These are phyloP conservation scores for Lipomyces spencermartinsiae DNA, from an alignment of 805 yeast genomes.

Conservation along the genomic window DNA sequence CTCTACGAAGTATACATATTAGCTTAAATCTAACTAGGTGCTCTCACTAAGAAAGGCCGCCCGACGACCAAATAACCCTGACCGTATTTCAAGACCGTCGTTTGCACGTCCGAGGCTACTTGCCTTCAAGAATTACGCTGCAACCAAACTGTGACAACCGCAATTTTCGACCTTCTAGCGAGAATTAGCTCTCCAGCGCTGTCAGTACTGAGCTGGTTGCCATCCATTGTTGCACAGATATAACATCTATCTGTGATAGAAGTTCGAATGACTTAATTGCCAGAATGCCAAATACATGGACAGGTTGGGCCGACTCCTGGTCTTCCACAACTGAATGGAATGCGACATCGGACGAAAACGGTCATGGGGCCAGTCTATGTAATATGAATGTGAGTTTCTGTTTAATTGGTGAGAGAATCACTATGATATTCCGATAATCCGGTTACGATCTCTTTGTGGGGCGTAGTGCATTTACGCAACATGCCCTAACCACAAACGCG, in stretches of 20 bases:
- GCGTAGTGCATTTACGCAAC: no score
- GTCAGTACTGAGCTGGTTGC: not conserved
- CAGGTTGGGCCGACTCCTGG: not conserved
- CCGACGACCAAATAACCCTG: not conserved
- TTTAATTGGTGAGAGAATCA: not conserved
- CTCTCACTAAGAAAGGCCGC: not conserved
- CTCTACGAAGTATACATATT: not conserved
- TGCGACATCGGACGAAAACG: not conserved
- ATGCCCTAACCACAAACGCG: not conserved
- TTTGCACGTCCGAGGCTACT: no score
- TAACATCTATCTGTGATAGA: not conserved
- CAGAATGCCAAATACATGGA: not conserved
- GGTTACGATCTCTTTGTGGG: no score
- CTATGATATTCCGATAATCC: not conserved
- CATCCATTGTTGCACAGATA: not conserved
- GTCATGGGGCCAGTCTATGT: conserved; percentile 8
- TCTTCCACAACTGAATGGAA: not conserved
- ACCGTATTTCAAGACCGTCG: no score
- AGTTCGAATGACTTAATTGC: not conserved
- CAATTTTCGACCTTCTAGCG: no score
- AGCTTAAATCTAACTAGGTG: not conserved
- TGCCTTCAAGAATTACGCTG: no score
- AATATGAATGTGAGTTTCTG: conserved; percentile 8
- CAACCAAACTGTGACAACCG: no score
- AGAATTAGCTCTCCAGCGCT: no score